These are phyloP conservation scores for Desmodesmus armatus DNA, from an alignment of 139 green algal genomes.

Conservation along the genomic window DNA sequence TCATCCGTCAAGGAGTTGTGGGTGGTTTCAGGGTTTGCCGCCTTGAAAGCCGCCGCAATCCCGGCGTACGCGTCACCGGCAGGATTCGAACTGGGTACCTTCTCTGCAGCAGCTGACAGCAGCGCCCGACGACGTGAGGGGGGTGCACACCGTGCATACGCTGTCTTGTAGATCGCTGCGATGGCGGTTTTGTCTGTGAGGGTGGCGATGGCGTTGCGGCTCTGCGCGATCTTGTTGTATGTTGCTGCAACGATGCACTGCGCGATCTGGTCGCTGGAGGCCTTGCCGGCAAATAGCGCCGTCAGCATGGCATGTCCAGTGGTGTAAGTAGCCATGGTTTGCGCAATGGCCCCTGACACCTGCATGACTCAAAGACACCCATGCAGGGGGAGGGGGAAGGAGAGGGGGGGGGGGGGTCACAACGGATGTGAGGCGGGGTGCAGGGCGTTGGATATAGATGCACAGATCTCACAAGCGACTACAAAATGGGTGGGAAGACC, in stretches of 20 bases:
- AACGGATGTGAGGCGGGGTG: no score
- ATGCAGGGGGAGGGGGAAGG: no score
- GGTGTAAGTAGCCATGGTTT: slow-evolving; percentile 33
- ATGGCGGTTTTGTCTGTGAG: not conserved
- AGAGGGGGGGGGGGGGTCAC: no score
- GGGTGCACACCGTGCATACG: not conserved
- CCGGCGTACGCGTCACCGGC: not conserved
- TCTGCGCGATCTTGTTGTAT: not conserved
- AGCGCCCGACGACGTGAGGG: no score
- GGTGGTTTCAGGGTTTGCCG: no score
- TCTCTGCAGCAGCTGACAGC: no score
- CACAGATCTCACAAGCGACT: not conserved
- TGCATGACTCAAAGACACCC: no score
- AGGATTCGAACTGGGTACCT: no score
- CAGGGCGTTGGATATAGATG: not conserved
- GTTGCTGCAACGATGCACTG: slow-evolving; percentile 17
- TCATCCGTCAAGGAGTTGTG: no score
- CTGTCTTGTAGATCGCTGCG: not conserved
- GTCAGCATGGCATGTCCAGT: slow-evolving; percentile 1
- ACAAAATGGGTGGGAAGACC: not conserved
- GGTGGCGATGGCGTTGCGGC: not conserved
- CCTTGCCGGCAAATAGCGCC: slow-evolving; percentile 13
- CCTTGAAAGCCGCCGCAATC: no score
- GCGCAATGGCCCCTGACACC: slow-evolving; percentile 3
- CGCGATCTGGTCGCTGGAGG: not conserved